A percentile compares a stretch with the other conserved stretches of the same genome.
phyloP scores from a whole-genome alignment of 805 yeast genomes.

The Nematodospora valgi region DNA sequence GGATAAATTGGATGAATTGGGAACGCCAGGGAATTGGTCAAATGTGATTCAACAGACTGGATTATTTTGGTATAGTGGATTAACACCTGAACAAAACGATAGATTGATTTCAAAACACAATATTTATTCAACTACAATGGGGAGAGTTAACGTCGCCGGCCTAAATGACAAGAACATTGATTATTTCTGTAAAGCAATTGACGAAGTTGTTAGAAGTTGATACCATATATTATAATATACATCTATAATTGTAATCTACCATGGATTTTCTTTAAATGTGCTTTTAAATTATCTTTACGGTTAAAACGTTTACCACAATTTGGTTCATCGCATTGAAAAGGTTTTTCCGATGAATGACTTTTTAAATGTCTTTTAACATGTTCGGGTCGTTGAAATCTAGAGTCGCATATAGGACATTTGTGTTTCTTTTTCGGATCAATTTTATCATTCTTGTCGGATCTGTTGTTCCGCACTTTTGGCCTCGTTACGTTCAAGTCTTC shows the following conservation, averaged over 20 bases:
- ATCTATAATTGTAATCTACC: slow-evolving; percentile 2
- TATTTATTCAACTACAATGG: slow-evolving; percentile 35
- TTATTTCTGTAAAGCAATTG: slow-evolving; percentile 33
- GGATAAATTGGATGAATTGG: slow-evolving; percentile 26
- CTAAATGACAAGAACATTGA: slow-evolving; percentile 38
- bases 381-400: slow-evolving; percentile 65
- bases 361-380: slow-evolving; percentile 66
- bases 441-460: slow-evolving; percentile 30
- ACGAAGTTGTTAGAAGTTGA: slow-evolving; percentile 28
- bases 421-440: slow-evolving; percentile 53
- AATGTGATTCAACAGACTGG: slow-evolving; percentile 36
- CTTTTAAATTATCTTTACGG: slow-evolving; percentile 57
- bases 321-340: slow-evolving; percentile 50
- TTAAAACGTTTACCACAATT: slow-evolving; percentile 56
- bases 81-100: slow-evolving; percentile 30
- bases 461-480: slow-evolving; percentile 11
- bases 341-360: slow-evolving; percentile 56
- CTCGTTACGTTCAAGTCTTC: slow-evolving; percentile 10
- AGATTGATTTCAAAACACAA: slow-evolving; percentile 32
- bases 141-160: slow-evolving; percentile 46
- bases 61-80: slow-evolving; percentile 44
- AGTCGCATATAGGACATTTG: slow-evolving; percentile 61
- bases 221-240: neutral
- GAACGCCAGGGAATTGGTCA: slow-evolving; percentile 45
- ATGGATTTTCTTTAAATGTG: slow-evolving; percentile 62